phyloP scores from a whole-genome alignment of 495 filamentous ascomycete genomes.

The Mytilinidion resinicola region DNA sequence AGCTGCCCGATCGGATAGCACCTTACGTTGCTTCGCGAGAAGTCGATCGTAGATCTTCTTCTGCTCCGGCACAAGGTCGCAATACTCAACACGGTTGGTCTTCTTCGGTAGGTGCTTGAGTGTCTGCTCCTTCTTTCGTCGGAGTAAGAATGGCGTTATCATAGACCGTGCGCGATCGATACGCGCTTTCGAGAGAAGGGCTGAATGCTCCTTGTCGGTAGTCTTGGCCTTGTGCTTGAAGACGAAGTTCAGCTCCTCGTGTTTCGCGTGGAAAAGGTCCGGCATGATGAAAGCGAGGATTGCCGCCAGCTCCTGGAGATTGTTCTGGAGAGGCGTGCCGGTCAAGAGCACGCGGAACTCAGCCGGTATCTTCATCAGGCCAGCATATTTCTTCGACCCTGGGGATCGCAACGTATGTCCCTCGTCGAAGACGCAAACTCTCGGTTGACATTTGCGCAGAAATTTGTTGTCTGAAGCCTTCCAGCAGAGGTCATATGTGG shows the following conservation, averaged over 20 bases:
- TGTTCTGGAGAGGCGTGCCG: constrained; percentile 93
- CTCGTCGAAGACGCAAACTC: constrained; percentile 81
- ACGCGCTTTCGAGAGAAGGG: constrained; percentile 75
- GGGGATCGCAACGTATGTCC: constrained; percentile 88
- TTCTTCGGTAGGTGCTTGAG: constrained; percentile 81
- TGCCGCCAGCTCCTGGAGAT: constrained; percentile 82
- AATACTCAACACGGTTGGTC: constrained; percentile 67
- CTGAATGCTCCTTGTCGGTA: constrained; percentile 59
- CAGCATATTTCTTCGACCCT: constrained; percentile 69
- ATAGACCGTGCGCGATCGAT: constrained; percentile 83
- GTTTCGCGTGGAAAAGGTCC: constrained; percentile 63
- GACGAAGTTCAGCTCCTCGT: constrained; percentile 69
- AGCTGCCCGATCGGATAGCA: constrained; percentile 51
- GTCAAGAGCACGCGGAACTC: constrained; percentile 80
- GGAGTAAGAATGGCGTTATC: constrained; percentile 89
- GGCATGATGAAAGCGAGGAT: constrained; percentile 90
- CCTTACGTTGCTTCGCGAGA: constrained; percentile 47
- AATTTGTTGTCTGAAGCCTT: constrained; percentile 62
- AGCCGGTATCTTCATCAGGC: constrained; percentile 69
- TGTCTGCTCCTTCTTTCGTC: constrained; percentile 93
- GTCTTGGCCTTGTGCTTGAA: constrained; percentile 89
- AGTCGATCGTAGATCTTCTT: constrained; percentile 62
- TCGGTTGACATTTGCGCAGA: constrained; percentile 54
- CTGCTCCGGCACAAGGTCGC: constrained; percentile 65
- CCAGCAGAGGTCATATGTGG: constrained; percentile 76